Conservation (phyloP, 2,329 filamentous ascomycete species). For the Diatrype stigma region DNA sequence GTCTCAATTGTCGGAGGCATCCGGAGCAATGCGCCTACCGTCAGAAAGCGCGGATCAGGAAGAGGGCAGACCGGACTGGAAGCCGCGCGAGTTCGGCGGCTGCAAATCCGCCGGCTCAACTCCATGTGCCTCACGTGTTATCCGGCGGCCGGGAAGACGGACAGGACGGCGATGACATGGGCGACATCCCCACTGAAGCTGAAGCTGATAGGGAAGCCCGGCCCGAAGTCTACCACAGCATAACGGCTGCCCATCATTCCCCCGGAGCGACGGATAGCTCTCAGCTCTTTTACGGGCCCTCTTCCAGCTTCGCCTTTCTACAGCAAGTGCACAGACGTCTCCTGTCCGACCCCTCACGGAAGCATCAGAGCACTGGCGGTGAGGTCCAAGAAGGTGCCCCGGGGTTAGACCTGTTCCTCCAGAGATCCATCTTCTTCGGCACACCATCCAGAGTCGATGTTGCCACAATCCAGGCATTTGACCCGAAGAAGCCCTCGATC, state of each 20-base stretch:
- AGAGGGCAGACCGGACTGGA: slow-evolving; percentile 2
- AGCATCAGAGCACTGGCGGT: slow-evolving; percentile 4
- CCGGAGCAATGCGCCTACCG: slow-evolving; percentile 13
- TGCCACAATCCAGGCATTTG: slow-evolving; percentile 3
- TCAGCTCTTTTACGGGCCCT: slow-evolving; percentile 24
- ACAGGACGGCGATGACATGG: slow-evolving; percentile 16
- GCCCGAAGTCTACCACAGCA: slow-evolving; percentile 19
- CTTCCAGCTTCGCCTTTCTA: slow-evolving; percentile 26
- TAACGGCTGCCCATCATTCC: slow-evolving; percentile 15
- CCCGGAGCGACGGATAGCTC: slow-evolving; percentile 18
- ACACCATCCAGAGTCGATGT: slow-evolving; percentile 18
- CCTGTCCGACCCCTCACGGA: slow-evolving; percentile 13
- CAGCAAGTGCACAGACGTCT: slow-evolving; percentile 26
- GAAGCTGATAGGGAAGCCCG: not conserved
- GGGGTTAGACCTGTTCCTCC: slow-evolving; percentile 25
- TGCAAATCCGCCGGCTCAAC: no score
- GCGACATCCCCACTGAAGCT: no score
- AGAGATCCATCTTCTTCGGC: slow-evolving; percentile 28
- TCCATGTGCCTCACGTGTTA: no score
- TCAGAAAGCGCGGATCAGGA: slow-evolving; percentile 3
- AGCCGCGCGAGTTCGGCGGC: not conserved
- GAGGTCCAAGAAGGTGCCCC: slow-evolving; percentile 19
- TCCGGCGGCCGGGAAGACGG: slow-evolving; percentile 14
- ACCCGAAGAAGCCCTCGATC: slow-evolving; percentile 3
- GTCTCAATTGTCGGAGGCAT: slow-evolving; percentile 10